Evolutionary conservation across 2,329 filamentous ascomycete species (phyloP).

Genomic region (Pseudopithomyces chartarum): DNA sequence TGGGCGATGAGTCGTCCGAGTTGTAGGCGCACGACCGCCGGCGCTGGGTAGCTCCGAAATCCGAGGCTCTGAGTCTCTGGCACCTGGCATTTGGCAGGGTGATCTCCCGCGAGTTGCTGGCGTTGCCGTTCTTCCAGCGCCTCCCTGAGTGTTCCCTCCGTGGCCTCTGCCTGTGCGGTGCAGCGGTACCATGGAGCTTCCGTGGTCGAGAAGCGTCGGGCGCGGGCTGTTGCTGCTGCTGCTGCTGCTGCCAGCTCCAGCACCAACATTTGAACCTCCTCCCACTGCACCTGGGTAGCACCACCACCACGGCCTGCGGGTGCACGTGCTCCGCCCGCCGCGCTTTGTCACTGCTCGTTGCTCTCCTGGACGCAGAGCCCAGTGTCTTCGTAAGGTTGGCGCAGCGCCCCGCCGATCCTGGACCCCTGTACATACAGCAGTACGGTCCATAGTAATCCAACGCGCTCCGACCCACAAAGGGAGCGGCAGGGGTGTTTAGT

Average conservation of each 20-base stretch:
- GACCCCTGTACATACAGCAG: slow-evolving; percentile 34
- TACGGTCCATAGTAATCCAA: slow-evolving; percentile 39
- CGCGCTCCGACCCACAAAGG: slow-evolving; percentile 30
- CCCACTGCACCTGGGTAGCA: not conserved
- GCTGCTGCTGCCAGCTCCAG: slow-evolving; percentile 6
- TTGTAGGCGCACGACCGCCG: slow-evolving; percentile 15
- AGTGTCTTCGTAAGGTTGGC: slow-evolving; percentile 44
- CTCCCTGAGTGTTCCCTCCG: too few relatives aligned
- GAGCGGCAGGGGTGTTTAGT: slow-evolving; percentile 31
- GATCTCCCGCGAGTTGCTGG: slow-evolving; percentile 17
- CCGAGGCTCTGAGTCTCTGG: slow-evolving; percentile 13
- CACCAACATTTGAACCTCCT: slow-evolving; percentile 28
- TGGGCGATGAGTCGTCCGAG: slow-evolving; percentile 17
- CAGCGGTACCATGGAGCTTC: too few relatives aligned
- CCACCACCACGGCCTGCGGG: too few relatives aligned
- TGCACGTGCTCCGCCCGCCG: slow-evolving; percentile 24
- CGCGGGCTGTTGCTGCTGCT: too few relatives aligned
- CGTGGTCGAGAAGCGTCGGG: too few relatives aligned
- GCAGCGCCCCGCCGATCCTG: slow-evolving; percentile 36
- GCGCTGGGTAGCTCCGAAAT: slow-evolving; percentile 21
- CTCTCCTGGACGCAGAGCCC: slow-evolving; percentile 29
- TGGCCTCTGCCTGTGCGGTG: too few relatives aligned
- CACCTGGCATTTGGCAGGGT: too few relatives aligned
- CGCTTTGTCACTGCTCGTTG: slow-evolving; percentile 37
- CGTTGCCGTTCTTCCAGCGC: slow-evolving; percentile 3